Evolutionary conservation across 2,329 filamentous ascomycete species (phyloP).

Genomic region (Phialocephala subalpina): DNA sequence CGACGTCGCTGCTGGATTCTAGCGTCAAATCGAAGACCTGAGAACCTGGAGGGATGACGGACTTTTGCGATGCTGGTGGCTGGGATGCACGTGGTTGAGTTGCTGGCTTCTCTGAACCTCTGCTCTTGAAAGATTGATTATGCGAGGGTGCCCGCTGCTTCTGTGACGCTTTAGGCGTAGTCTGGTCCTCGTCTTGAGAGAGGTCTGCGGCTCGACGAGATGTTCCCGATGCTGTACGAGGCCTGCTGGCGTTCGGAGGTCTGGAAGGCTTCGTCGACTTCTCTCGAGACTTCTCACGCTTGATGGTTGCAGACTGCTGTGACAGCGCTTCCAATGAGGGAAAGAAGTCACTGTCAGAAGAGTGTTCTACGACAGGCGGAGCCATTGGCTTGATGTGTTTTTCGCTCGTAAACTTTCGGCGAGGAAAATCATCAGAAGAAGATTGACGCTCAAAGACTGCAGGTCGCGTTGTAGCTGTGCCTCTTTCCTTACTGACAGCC

Average conservation of each 20-base stretch:
- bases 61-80: conserved; percentile 10
- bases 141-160: conserved; percentile 19
- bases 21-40: conserved; percentile 49
- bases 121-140: conserved; percentile 16
- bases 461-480: neutral
- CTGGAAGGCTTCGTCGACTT: conserved; percentile 22
- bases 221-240: conserved; percentile 50
- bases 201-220: conserved; percentile 53
- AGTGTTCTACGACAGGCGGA: neutral
- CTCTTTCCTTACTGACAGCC: neutral
- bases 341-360: conserved; percentile 29
- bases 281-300: conserved; percentile 34
- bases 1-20: conserved; percentile 33
- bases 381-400: neutral
- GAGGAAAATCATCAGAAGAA: neutral
- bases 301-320: conserved; percentile 40
- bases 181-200: conserved; percentile 25
- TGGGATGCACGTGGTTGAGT: conserved; percentile 22
- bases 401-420: neutral
- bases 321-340: conserved; percentile 37
- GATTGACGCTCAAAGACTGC: neutral
- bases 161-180: conserved; percentile 34
- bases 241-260: conserved; percentile 38
- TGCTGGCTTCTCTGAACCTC: conserved; percentile 15
- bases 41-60: conserved; percentile 43